Conservation (phyloP, 352 stramenopile species). For the Pythium oligandrum region DNA sequence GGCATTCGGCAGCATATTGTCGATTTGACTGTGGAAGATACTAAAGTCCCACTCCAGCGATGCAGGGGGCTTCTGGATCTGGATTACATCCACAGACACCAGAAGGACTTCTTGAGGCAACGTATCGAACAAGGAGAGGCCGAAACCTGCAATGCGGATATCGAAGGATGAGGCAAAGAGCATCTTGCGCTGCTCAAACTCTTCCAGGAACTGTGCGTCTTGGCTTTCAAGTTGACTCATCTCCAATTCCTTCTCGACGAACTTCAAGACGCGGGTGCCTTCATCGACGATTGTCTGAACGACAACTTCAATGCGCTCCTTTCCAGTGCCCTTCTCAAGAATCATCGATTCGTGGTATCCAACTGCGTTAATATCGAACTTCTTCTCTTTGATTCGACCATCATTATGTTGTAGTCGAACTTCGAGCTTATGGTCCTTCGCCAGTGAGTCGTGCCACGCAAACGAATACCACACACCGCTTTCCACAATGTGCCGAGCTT, state of each 20-base stretch:
- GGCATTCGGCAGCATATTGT: constrained; percentile 79
- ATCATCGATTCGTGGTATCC: constrained; percentile 68
- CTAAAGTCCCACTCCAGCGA: constrained; percentile 76
- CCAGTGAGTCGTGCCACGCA: constrained; percentile 78
- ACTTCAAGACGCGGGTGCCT: constrained; percentile 74
- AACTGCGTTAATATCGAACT: constrained; percentile 81
- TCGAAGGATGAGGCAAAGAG: constrained; percentile 81
- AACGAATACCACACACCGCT: constrained; percentile 74
- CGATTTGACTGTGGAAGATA: constrained; percentile 75
- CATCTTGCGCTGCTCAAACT: constrained; percentile 78
- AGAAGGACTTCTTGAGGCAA: constrained; percentile 84
- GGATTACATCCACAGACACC: constrained; percentile 69
- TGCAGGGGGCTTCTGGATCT: constrained; percentile 61
- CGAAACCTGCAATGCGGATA: constrained; percentile 69
- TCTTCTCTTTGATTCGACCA: constrained; percentile 57
- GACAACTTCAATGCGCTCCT: constrained; percentile 51
- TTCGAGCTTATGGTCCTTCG: constrained; percentile 81
- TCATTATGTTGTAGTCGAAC: constrained; percentile 53
- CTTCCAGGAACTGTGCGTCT: constrained; percentile 51
- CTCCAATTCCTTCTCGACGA: constrained; percentile 78
- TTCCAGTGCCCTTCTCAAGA: constrained; percentile 32
- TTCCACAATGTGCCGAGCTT: constrained; percentile 45
- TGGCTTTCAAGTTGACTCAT: constrained; percentile 63
- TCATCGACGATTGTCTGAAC: constrained; percentile 81
- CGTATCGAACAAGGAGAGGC: constrained; percentile 69